Conservation (phyloP, 306 rosid genomes). For the Astragalus glycyphyllos region DNA sequence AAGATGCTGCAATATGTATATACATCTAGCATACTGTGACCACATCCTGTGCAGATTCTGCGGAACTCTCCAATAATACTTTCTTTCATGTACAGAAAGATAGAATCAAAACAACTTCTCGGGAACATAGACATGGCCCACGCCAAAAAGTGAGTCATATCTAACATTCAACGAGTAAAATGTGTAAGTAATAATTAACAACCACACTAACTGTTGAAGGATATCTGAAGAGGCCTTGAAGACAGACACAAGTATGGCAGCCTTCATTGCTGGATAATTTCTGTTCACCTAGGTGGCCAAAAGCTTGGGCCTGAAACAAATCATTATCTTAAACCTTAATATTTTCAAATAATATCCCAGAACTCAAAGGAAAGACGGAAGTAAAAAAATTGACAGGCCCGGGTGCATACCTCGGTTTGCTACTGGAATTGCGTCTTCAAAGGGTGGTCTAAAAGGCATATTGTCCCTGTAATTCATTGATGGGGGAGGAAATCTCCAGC, state of each 20-base stretch:
- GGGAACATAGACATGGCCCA: slow-evolving; percentile 55
- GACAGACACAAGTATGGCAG: slow-evolving; percentile 46
- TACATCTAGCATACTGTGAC: slow-evolving; percentile 63
- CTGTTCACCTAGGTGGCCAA: slow-evolving; percentile 85
- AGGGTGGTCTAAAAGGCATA: slow-evolving; percentile 69
- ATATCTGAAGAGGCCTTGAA: neutral
- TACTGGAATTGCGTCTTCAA: slow-evolving; percentile 78
- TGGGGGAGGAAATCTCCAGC: slow-evolving; percentile 81
- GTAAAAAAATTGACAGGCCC: slow-evolving; percentile 7
- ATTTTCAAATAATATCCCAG: slow-evolving; percentile 11
- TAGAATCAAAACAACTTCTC: slow-evolving; percentile 42
- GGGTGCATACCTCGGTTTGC: slow-evolving; percentile 65
- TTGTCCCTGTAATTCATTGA: slow-evolving; percentile 67
- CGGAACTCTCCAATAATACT: slow-evolving; percentile 47
- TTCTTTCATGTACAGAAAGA: slow-evolving; percentile 51
- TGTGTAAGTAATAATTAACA: slow-evolving; percentile 35
- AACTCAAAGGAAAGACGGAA: slow-evolving; percentile 22
- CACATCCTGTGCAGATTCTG: slow-evolving; percentile 47
- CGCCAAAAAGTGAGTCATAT: slow-evolving; percentile 53
- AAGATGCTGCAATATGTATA: slow-evolving; percentile 67
- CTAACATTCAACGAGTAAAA: slow-evolving; percentile 40
- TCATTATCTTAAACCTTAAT: slow-evolving; percentile 34
- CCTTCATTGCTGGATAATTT: slow-evolving; percentile 42
- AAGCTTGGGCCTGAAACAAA: slow-evolving; percentile 78
- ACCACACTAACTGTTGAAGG: neutral